Base-by-base conservation (phyloP, 768 basidiomycete genomes). In the Auriscalpium orientale region DNA sequence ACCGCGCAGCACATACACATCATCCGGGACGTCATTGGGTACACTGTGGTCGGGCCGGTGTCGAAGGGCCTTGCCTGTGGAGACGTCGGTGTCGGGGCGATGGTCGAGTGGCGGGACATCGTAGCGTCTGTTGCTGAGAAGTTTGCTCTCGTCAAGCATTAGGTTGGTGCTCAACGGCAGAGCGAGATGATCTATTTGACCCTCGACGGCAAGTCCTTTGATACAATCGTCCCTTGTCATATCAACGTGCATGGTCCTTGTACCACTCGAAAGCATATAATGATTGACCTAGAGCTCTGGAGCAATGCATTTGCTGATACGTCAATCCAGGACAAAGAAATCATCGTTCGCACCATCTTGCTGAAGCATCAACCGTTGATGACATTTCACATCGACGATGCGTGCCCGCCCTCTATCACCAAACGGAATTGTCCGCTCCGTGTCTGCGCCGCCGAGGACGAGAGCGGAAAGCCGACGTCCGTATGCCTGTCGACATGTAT, bases 71-170 rank as follows among this genome's bases (percentile, higher is more conserved):
- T 98, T 2, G 95, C 95, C 12, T 98, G 95, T 65, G 94, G 95
- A 2, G 95, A 98, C 66, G 70, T 91, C 46, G 94, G 95, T 89
- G 62, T 90, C 0, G 95, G 95, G 12, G 95, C 95, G 2, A 98
- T 98, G 95, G 87, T 88, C 1, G 95, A 98, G 64, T 98, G 95
- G 95, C 77, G 74, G 47, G 93, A 98, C 49, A 89, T 98, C 36
- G 88, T 91, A 20, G 68, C 79, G 51, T 76, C 87, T 36, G 88
- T 89, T 8, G 85, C 85, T 6, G 77, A 84, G 50, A 68, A 58
- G 44, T 87, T 85, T 56, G 20, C 37, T 11, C 65, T 71, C 7
- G 28, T 28, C 28, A 28, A 28, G 28, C 28, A 28, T 28, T 28
- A 28, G 28, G 28, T 28, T 28, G 28, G 28, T 28, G 28, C 28